Base-by-base conservation (phyloP, 2,329 filamentous ascomycete species). In the Ceratocystis colombiana region DNA sequence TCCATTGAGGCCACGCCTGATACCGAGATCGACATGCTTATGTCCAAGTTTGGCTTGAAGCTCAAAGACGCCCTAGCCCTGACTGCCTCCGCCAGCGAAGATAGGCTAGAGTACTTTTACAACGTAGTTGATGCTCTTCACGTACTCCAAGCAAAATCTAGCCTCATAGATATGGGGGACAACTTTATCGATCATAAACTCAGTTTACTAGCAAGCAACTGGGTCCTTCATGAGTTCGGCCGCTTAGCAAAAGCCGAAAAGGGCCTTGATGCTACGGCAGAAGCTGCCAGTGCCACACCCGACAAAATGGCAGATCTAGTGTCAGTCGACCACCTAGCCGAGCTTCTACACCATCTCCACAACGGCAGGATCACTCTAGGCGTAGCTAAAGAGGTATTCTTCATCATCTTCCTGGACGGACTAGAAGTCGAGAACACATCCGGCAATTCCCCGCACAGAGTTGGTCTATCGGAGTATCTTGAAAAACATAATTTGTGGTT, bases 21-120 rank as follows among this genome's bases (percentile, higher is more conserved):
- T 70, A 78, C 81, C 17, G 83, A 89, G 66, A 73, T 93, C 1
- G 77, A 83, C 44, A 79, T 82, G 45, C 78, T 96, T 2, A 80
- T 85, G 1, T 70, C 77, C 0, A 75, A 80, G 2, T 91, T 89
- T 71, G 84, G 84, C 0, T 78, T 99, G 12, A 88, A 86, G 0
- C 74, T 84, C 6, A 94, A 94, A 73, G 94, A 99, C 72, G 92
- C 93, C 1, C 82, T 89, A 70, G 88, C 91, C 0, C 78, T 99
- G 44, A 80, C 92, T 61, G 81, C 84, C 6, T 78, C 96, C 0
- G 89, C 97, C 69, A 83, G 88, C 65, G 92, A 92, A 6, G 85
- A 85, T 6, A 83, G 92, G 53, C 77, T 94, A 3, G 87, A 96
- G 70, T 96, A 92, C 74, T 95, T 91, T 72, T 86, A 88, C 72